phyloP scores from a whole-genome alignment of 768 basidiomycete genomes.

The Phlegmacium glaucopus region DNA sequence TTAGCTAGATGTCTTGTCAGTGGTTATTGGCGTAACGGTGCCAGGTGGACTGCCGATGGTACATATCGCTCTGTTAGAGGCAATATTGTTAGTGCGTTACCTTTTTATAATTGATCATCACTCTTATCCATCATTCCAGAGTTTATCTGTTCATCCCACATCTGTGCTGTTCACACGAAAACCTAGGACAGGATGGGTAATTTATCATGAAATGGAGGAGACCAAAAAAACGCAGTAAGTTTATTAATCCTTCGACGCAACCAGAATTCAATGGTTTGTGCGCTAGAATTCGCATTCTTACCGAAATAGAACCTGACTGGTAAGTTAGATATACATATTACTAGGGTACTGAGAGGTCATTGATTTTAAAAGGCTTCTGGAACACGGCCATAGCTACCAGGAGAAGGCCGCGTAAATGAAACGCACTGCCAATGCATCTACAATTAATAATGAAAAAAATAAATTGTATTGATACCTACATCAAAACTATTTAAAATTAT shows the following conservation, averaged over 20 bases:
- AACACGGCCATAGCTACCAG: too few species aligned
- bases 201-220: conserved; percentile 95
- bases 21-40: conserved; percentile 94
- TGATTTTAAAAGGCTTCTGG: too few species aligned
- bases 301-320: conserved; percentile 97
- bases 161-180: conserved; percentile 93
- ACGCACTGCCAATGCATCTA: too few species aligned
- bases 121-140: conserved; percentile 36
- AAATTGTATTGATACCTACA: too few species aligned
- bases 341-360: too few species aligned
- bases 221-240: conserved; percentile 90
- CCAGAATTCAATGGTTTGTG: background rate
- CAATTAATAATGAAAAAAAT: too few species aligned
- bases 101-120: background rate
- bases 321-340: conserved; percentile 17
- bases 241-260: background rate
- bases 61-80: conserved; percentile 90
- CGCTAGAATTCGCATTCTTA: conserved; percentile 84
- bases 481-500: too few species aligned
- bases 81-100: conserved; percentile 54
- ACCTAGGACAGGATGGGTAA: conserved; percentile 87
- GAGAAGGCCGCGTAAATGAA: too few species aligned
- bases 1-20: conserved; percentile 86
- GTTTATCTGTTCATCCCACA: conserved; percentile 87
- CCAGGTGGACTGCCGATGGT: conserved; percentile 87